A percentile compares a stretch with the other conserved stretches of the same genome.
phyloP scores from a whole-genome alignment of 306 rosid species.

The Cicer arietinum region DNA sequence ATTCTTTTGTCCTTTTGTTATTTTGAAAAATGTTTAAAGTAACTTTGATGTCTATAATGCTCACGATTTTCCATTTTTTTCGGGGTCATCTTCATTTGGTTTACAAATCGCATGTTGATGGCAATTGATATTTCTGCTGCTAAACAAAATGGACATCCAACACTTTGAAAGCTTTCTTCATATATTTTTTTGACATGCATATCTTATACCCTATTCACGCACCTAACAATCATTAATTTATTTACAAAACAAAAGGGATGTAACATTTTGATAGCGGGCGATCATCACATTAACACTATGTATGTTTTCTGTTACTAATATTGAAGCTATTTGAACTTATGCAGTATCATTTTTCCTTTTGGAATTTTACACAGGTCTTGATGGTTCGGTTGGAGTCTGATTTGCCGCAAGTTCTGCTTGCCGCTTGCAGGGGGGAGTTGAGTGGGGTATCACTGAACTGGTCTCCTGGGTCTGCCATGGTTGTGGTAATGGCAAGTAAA shows the following conservation, averaged over 20 bases:
- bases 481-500: conserved; percentile 96
- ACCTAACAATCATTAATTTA: not conserved
- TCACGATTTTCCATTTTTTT: not conserved
- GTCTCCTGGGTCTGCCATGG: conserved; percentile 95
- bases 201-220: not conserved
- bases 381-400: conserved; percentile 94
- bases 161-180: conserved; percentile 20
- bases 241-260: not conserved
- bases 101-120: conserved; percentile 12
- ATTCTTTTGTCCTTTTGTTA: not conserved
- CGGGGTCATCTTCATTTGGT: conserved; percentile 20
- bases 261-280: not conserved
- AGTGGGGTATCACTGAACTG: conserved; percentile 75
- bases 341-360: not conserved
- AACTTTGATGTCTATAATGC: not conserved
- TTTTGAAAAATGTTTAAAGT: conserved; percentile 3
- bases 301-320: conserved; percentile 23
- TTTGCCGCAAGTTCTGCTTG: conserved; percentile 83
- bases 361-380: conserved; percentile 67
- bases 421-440: conserved; percentile 91
- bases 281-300: conserved; percentile 5
- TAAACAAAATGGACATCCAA: not conserved
- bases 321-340: conserved; percentile 27
- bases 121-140: not conserved
- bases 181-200: not conserved